Evolutionary conservation across 768 basidiomycete genomes (phyloP), one percentile per base, ranked within the genome.

Genomic region (Boletus edulis): DNA sequence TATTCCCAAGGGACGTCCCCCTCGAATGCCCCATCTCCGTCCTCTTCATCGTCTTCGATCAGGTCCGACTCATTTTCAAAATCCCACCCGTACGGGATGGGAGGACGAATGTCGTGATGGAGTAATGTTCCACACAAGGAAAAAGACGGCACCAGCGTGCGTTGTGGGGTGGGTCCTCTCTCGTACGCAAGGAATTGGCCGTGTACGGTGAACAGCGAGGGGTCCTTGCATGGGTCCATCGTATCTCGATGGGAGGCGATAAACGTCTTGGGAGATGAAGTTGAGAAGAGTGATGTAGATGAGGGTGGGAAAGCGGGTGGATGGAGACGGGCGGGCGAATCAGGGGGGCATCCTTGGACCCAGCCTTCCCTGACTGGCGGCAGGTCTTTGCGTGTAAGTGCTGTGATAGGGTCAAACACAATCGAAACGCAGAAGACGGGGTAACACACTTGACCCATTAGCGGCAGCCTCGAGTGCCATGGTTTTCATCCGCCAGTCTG

Each of bases 1-100:
- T 79, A 75, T 15, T 83, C 80, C 81, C 86, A 93, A 0, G 75
- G 76, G 10, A 85, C 79, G 67, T 89, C 83, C 3, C 60, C 67
- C 59, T 84, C 74, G 17, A 52, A 65, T 3, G 66, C 66, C 3
- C 72, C 72, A 1, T 18, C n/a, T 3, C 5, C 31, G 5, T 35
- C 35, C 2, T 44, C 12, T 6, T 6, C 22, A 5, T 18, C 38
- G 4, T 51, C 42, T 3, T 11, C 11, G 15, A 22, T 9, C 5
- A 3, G 35, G 31, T 47, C 38, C 9, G 39, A n/a, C 11, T 64
- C 63, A 6, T 76, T 65, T 14, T 78, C 78, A 8, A 74, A 76
- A 0, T 76, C 48, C 80, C 80, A 84, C 15, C 70, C 75, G 46
- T 80, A 80, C 0, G 76, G 74, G 2, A 73, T 73, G 1, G 81